These are phyloP conservation scores for Rhizodiscina lignyota DNA, from an alignment of 495 filamentous ascomycete genomes.

Conservation along the genomic window DNA sequence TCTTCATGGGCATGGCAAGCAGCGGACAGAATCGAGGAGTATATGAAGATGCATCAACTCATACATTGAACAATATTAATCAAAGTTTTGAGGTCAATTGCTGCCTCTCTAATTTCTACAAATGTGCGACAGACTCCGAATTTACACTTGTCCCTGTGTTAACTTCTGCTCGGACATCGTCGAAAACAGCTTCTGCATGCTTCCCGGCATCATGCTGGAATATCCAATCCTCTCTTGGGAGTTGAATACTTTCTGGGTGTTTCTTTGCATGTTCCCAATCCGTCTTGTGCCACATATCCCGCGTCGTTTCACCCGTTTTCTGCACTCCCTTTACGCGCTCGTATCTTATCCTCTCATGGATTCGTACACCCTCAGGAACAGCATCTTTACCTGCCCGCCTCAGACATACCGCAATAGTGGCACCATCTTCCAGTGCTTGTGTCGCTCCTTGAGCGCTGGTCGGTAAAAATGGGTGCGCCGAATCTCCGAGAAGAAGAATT, in stretches of 20 bases:
- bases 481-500: slow-evolving; percentile 50
- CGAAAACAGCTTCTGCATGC: no score
- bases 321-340: slow-evolving; percentile 30
- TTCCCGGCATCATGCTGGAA: slow-evolving; percentile 19
- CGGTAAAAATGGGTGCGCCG: slow-evolving; percentile 59
- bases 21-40: no score
- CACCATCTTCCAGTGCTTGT: slow-evolving; percentile 58
- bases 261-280: slow-evolving; percentile 37
- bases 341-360: slow-evolving; percentile 28
- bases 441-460: slow-evolving; percentile 57
- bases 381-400: slow-evolving; percentile 35
- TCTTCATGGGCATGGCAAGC: no score
- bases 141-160: no score
- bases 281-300: slow-evolving; percentile 45
- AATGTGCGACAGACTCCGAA: neutral
- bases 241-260: slow-evolving; percentile 25
- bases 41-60: no score
- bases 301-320: slow-evolving; percentile 38
- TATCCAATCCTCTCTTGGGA: slow-evolving; percentile 18
- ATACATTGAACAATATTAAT: no score
- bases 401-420: slow-evolving; percentile 46
- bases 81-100: neutral
- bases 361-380: slow-evolving; percentile 26
- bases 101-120: neutral
- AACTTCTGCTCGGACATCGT: no score